Base-by-base conservation (phyloP, 306 rosid species). In the Mucuna pruriens region DNA sequence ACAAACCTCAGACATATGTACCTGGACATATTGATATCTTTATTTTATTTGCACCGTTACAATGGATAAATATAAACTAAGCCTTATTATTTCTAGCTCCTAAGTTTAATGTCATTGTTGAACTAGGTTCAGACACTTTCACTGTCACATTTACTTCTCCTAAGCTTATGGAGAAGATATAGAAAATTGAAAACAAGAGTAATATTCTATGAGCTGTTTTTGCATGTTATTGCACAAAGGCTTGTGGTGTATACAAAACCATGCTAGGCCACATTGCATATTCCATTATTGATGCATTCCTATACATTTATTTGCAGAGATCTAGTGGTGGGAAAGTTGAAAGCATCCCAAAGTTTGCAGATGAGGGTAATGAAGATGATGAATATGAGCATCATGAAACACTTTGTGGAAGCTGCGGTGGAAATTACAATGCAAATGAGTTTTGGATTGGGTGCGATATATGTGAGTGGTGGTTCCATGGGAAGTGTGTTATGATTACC, bases 401-500 rank as follows among this genome's bases (percentile, higher is more conserved):
- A 49, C 88, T 86, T 23, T 93, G 98, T 9, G 98, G 97, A 45
- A 85, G 92, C 90, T 93, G 98, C 9, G 94, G 98, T 1, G 94
- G 93, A 71, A 90, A 90, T 31, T 93, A 93, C 89, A 91, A 78
- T 22, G 92, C 92, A 0, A 89, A 90, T 46, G 98, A 93, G 74
- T 91, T 93, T 85, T 93, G 98, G 98, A 93, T 93, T 4, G 94
- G 97, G 31, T 93, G 98, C 1, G 98, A 93, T 74, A 84, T 93
- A 48, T 93, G 98, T 4, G 98, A 91, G 87, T 91, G 84, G 87
- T 93, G 97, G 97, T 93, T 76, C 89, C 97, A 93, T 19, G 97
- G 97, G 64, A 91, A 83, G 75, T 93, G 98, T 29, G 94, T 93
- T 78, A 91, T 89, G 94, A 89, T 93, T 51, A 91, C 94, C 20